These are phyloP conservation scores for Fusarium stilboides DNA, from an alignment of 2,329 filamentous ascomycete species.

Conservation along the genomic window DNA sequence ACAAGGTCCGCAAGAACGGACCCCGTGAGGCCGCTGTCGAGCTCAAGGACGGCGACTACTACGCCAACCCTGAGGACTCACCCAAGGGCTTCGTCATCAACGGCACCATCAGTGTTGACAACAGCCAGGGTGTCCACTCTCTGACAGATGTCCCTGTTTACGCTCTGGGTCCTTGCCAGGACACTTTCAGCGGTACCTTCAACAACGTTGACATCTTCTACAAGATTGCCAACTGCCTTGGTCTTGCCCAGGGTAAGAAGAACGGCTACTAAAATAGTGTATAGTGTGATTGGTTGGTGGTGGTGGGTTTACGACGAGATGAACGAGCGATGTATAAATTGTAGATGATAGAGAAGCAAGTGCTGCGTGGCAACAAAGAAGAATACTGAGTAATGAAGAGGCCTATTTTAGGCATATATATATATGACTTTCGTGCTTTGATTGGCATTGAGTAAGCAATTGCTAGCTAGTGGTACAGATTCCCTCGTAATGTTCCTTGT, in stretches of 20 bases:
- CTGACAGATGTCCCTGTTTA: slow-evolving; percentile 86
- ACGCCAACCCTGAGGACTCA: slow-evolving; percentile 78
- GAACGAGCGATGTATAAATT: slow-evolving; percentile 35
- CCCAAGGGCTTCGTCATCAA: slow-evolving; percentile 80
- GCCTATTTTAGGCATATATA: background rate
- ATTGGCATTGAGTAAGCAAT: slow-evolving; percentile 5
- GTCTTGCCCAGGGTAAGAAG: slow-evolving; percentile 59
- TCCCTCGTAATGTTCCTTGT: background rate
- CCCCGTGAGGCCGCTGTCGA: slow-evolving; percentile 74
- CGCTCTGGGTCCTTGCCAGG: slow-evolving; percentile 83
- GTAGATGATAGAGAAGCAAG: slow-evolving; percentile 36
- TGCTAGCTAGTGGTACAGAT: slow-evolving; percentile 18
- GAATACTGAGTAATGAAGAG: slow-evolving; percentile 22
- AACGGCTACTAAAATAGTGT: slow-evolving; percentile 40
- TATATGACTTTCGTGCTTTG: background rate
- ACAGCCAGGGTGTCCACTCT: slow-evolving; percentile 80
- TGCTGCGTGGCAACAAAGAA: slow-evolving; percentile 30
- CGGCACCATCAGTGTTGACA: slow-evolving; percentile 77
- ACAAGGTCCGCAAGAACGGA: slow-evolving; percentile 76
- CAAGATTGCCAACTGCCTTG: slow-evolving; percentile 79
- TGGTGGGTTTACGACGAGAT: slow-evolving; percentile 41
- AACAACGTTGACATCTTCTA: slow-evolving; percentile 82
- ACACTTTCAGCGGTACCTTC: slow-evolving; percentile 80
- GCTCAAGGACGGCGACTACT: slow-evolving; percentile 71
- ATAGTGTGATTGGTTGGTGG: slow-evolving; percentile 14